phyloP scores from a whole-genome alignment of 768 basidiomycete species.

The Dendrothele bispora region DNA sequence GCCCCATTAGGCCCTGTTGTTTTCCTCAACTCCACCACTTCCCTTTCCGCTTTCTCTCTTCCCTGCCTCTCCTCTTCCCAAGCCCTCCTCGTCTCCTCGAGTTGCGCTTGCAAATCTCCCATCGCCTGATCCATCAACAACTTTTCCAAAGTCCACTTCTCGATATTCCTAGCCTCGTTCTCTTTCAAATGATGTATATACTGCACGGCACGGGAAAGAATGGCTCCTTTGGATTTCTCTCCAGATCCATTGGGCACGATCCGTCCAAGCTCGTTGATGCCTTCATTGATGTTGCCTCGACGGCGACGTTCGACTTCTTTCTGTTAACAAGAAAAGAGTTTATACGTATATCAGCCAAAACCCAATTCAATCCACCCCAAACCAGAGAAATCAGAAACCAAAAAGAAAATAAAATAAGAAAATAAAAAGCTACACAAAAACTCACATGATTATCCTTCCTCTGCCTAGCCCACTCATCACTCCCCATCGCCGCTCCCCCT shows the following conservation, averaged over 20 bases:
- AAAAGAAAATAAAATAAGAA: neutral
- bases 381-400: constrained; percentile 3
- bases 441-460: constrained; percentile 82
- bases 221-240: constrained; percentile 87
- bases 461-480: constrained; percentile 78
- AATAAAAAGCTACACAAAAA: constrained; percentile 11
- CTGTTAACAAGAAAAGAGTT: constrained; percentile 39
- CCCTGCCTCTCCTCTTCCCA: constrained; percentile 77
- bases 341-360: too few relatives aligned
- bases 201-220: constrained; percentile 84
- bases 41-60: constrained; percentile 61
- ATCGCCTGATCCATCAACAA: constrained; percentile 90
- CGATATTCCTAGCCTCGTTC: constrained; percentile 87
- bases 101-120: constrained; percentile 81
- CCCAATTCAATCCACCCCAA: too few relatives aligned
- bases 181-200: constrained; percentile 92
- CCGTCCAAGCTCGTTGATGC: constrained; percentile 87
- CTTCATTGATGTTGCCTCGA: constrained; percentile 94
- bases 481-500: constrained; percentile 63
- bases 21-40: constrained; percentile 56
- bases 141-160: constrained; percentile 94
- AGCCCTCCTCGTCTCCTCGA: constrained; percentile 77
- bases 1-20: constrained; percentile 14
- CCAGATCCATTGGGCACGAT: constrained; percentile 88
- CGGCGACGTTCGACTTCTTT: constrained; percentile 98